Base-by-base conservation (phyloP, 352 stramenopile genomes). In the Globisporangium viniferum region DNA sequence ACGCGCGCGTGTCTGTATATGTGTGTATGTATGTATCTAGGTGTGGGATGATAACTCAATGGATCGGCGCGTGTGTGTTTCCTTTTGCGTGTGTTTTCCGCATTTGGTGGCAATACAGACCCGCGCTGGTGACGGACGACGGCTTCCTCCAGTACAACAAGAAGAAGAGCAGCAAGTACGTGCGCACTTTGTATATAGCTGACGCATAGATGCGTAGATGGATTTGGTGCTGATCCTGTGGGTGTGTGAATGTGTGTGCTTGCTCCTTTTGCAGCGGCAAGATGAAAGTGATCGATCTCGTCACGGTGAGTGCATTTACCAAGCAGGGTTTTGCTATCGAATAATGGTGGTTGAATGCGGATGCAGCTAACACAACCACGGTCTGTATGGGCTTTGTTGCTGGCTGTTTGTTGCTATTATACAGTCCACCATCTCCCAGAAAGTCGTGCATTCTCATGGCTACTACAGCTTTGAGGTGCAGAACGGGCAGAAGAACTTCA, bases 71-170 rank as follows among this genome's bases (percentile, higher is more conserved):
- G 6, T 58, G 41, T 58, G 41, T 31, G n/a, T 2, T 18, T 46
- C 7, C 56, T 63, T 20, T 20, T 66, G 18, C 12, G 15, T 46
- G 39, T 12, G 39, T 65, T 29, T 22, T 27, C 3, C 5, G 15
- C 41, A 9, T 31, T 51, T 72, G 20, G 20, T 56, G 41, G 10
- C 76, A 73, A 46, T 36, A 20, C 53, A 89, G 80, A 64, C 48
- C 71, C 10, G 80, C 79, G 60, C 58, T 80, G 3, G 78, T 93
- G 48, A 89, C 86, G 48, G 64, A 70, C 22, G 83, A 91, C n/a
- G 86, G 83, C 0, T 84, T 86, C 75, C 65, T 93, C 58, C 66
- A 73, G 35, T 93, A 92, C 66, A 87, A 82, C 69, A 93, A 90
- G 77, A 89, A 88, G 66, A 66, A 63, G 12, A 75, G 87, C 65